phyloP scores from a whole-genome alignment of 768 basidiomycete genomes.

The Aureoboletus auriporus region DNA sequence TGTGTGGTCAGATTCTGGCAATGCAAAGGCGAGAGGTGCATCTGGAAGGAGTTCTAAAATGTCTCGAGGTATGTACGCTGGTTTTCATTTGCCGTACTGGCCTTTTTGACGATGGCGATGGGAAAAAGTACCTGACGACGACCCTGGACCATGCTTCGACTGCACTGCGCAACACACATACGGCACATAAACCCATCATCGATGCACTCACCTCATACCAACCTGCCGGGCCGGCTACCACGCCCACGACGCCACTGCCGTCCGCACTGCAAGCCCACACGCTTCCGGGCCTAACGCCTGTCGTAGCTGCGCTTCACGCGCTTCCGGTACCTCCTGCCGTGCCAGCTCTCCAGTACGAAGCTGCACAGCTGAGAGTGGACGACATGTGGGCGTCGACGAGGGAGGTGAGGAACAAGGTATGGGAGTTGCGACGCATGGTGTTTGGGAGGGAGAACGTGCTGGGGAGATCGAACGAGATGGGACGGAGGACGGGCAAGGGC shows the following conservation, averaged over 20 bases:
- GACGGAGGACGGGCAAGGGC: conserved; percentile 36
- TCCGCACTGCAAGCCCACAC: conserved; percentile 2
- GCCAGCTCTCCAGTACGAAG: conserved; percentile 60
- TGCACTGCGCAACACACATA: conserved; percentile 55
- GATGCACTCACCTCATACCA: conserved; percentile 36
- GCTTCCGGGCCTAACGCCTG: conserved; percentile 21
- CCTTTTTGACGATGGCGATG: conserved; percentile 1
- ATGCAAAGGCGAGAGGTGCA: conserved; percentile 67
- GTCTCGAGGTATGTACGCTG: conserved; percentile 44
- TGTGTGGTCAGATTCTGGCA: conserved; percentile 69
- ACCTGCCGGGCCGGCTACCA: background rate
- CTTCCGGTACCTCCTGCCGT: conserved; percentile 24
- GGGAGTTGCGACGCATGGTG: conserved; percentile 62
- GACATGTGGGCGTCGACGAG: conserved; percentile 66
- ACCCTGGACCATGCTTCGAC: conserved; percentile 54
- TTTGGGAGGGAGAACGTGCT: conserved; percentile 58
- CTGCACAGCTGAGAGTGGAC: conserved; percentile 60
- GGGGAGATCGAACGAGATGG: conserved; percentile 40
- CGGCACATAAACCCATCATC: conserved; percentile 46
- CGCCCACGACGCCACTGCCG: background rate
- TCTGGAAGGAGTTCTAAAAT: conserved; percentile 57
- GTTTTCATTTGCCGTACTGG: conserved; percentile 7
- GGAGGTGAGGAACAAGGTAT: conserved; percentile 57
- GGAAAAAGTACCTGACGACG: conserved; percentile 44
- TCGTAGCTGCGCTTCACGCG: conserved; percentile 32